Conservation (phyloP, 1,139 yeast genomes). For the Saccharomyces uvarum region DNA sequence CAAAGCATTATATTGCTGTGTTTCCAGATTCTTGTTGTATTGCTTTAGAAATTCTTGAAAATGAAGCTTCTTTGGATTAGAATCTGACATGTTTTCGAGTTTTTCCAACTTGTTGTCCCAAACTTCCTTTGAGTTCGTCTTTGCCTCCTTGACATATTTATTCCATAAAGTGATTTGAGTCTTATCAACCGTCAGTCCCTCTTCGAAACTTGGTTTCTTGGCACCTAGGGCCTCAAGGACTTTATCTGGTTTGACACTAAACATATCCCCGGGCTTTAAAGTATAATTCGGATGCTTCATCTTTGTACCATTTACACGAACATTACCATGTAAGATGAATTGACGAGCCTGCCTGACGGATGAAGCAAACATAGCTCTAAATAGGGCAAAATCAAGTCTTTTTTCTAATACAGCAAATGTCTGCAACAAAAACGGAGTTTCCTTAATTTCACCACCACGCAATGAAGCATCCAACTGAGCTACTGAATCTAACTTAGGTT, state of each 20-base stretch:
- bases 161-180: slow-evolving; percentile 72
- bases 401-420: slow-evolving; percentile 83
- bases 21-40: slow-evolving; percentile 21
- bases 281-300: slow-evolving; percentile 77
- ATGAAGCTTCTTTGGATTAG: slow-evolving; percentile 21
- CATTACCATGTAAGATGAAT: slow-evolving; percentile 75
- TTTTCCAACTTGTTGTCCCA: slow-evolving; percentile 43
- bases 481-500: slow-evolving; percentile 71
- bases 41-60: slow-evolving; percentile 21
- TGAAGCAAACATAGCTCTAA: slow-evolving; percentile 88
- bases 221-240: slow-evolving; percentile 83
- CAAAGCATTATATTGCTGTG: slow-evolving; percentile 23
- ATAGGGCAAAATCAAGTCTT: slow-evolving; percentile 81
- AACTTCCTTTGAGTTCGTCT: slow-evolving; percentile 46
- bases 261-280: slow-evolving; percentile 77
- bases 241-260: slow-evolving; percentile 76
- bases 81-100: slow-evolving; percentile 19
- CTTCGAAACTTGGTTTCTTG: slow-evolving; percentile 63
- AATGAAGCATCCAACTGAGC: slow-evolving; percentile 76
- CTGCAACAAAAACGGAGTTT: slow-evolving; percentile 81
- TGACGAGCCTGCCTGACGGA: slow-evolving; percentile 92
- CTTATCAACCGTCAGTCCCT: slow-evolving; percentile 62
- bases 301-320: slow-evolving; percentile 71
- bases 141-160: slow-evolving; percentile 50
- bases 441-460: slow-evolving; percentile 46